A percentile compares a stretch with the other conserved stretches of the same genome.
phyloP scores from a whole-genome alignment of 2,329 filamentous ascomycete species.

The Blastomyces silverae region DNA sequence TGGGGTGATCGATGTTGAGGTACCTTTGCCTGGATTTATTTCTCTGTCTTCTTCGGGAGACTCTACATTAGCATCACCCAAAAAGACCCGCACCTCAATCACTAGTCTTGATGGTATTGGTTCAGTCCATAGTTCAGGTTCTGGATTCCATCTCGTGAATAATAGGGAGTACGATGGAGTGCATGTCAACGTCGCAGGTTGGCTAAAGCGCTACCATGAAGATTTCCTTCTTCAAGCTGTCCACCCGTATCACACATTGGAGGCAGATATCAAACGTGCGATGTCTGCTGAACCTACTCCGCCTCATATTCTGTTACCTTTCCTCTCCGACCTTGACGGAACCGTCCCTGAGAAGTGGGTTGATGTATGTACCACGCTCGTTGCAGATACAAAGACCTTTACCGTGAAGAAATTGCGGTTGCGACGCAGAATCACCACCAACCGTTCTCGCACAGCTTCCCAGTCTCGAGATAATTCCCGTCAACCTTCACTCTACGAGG shows the following conservation, averaged over 20 bases:
- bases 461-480: conserved; percentile 24
- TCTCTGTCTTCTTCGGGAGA: conserved; percentile 43
- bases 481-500: conserved; percentile 26
- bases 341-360: conserved; percentile 44
- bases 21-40: conserved; percentile 49
- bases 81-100: conserved; percentile 42
- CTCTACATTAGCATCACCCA: conserved; percentile 40
- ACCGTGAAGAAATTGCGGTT: conserved; percentile 52
- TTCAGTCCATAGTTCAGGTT: conserved; percentile 37
- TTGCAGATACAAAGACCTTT: conserved; percentile 51
- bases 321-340: conserved; percentile 27
- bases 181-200: conserved; percentile 52
- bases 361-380: conserved; percentile 51
- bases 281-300: conserved; percentile 51
- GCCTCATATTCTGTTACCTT: conserved; percentile 29
- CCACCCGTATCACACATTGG: conserved; percentile 47
- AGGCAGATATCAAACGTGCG: conserved; percentile 50
- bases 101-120: conserved; percentile 48
- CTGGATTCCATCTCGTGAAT: conserved; percentile 29
- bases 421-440: conserved; percentile 40
- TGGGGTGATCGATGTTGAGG: conserved; percentile 55
- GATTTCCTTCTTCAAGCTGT: conserved; percentile 56
- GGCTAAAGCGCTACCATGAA: conserved; percentile 51
- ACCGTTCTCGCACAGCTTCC: conserved; percentile 23
- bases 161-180: conserved; percentile 40